Base-by-base conservation (phyloP, 176 grass and related monocot genomes). In the Aegilops longissima region DNA sequence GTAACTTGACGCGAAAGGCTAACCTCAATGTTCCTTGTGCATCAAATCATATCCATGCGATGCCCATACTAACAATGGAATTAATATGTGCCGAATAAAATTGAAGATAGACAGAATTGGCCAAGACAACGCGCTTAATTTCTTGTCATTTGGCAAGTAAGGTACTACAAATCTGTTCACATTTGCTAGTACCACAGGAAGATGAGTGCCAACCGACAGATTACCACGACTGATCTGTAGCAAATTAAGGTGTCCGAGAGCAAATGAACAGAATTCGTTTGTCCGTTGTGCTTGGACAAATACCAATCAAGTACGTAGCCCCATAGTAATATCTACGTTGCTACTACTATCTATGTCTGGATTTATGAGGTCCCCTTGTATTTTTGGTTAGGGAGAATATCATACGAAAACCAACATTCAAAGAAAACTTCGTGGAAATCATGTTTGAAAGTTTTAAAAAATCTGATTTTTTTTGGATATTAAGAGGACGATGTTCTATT, bases 1-100 rank as follows among this genome's bases (percentile, higher is more conserved):
- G 38, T 20, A 66, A 61, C 61, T 81, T 86, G 9, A 77, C 4
- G 79, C 30, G 40, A 72, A 82, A 90, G 79, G 31, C 29, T 72
- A 31, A 78, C 54, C 51, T 3, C 1, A 66, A 82, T 90, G 54
- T 77, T 86, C 79, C 29, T 42, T 70, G 11, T 42, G 4, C 38
- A 86, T 65, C 52, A 72, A 52, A 78, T 83, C 84, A 72, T 56
- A 20, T 33, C 27, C 47, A 34, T 77, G 27, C 2, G 8, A 56
- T 54, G 25, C 25, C 73, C 47, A 77, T 13, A 29, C 8, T 1
- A 77, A 33, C 27, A 16, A 17, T 54, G 44, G 73, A 76, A 31
- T 31, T 76, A 54, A 17, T 27, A 59, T 8, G 30, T 54, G 30
- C 4, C 34, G 18, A 70, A 12, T 77, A 17, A 21, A 21, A 59